Conservation (phyloP, 1,139 yeast species). For the Taphrina pruni region DNA sequence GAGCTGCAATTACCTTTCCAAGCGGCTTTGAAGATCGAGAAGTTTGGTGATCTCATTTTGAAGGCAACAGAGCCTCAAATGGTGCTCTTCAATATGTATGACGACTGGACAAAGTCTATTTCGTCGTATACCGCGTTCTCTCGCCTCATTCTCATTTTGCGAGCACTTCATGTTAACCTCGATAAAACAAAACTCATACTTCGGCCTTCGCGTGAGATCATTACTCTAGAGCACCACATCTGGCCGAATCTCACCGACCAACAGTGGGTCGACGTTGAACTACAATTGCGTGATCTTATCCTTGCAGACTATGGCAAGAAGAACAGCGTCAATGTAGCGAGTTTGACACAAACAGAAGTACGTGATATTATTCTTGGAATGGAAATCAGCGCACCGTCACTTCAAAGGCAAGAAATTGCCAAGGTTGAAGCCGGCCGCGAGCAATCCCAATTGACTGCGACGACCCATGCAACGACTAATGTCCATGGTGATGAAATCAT, state of each 20-base stretch:
- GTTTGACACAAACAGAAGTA: conserved; percentile 90
- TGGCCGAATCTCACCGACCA: conserved; percentile 92
- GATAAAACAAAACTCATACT: conserved; percentile 78
- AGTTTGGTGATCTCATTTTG: conserved; percentile 76
- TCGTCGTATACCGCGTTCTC: conserved; percentile 95
- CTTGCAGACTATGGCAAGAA: conserved; percentile 83
- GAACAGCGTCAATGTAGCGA: conserved; percentile 81
- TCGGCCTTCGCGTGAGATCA: conserved; percentile 72
- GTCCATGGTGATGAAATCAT: conserved; percentile 96
- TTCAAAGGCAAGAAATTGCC: conserved; percentile 77
- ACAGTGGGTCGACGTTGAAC: conserved; percentile 91
- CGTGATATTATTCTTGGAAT: conserved; percentile 94
- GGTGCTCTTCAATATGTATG: conserved; percentile 88
- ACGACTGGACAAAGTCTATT: conserved; percentile 85
- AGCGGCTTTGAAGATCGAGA: conserved; percentile 81
- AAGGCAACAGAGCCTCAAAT: conserved; percentile 91
- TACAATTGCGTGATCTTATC: conserved; percentile 84
- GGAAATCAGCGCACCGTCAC: conserved; percentile 88
- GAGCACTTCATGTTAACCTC: conserved; percentile 78
- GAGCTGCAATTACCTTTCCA: conserved; percentile 90
- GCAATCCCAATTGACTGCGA: conserved; percentile 65
- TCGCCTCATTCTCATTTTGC: conserved; percentile 73
- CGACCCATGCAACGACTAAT: conserved; percentile 82
- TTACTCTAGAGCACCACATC: conserved; percentile 77
- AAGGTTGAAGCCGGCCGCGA: conserved; percentile 68